Conservation (phyloP, 2,329 filamentous ascomycete species). For the Trichoderma sp. region DNA sequence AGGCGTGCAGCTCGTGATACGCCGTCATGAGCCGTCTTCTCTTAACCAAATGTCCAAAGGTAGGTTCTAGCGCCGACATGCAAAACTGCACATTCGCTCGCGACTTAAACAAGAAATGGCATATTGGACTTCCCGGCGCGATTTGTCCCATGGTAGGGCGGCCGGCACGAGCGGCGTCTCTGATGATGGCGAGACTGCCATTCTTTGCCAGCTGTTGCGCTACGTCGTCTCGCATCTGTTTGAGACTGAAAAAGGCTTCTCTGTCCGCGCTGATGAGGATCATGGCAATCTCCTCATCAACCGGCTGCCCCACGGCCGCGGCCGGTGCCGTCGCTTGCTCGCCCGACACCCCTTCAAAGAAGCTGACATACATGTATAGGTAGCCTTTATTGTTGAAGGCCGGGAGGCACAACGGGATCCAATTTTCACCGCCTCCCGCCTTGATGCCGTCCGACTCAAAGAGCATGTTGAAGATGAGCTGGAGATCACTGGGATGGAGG, state of each 20-base stretch:
- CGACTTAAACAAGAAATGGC: constrained; percentile 95
- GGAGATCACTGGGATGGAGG: constrained; percentile 89
- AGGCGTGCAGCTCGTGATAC: constrained; percentile 81
- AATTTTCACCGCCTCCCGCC: constrained; percentile 87
- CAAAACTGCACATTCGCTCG: constrained; percentile 92
- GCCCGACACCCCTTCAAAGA: constrained; percentile 63
- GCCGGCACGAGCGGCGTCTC: constrained; percentile 65
- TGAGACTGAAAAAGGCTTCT: constrained; percentile 87
- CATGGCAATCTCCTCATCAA: constrained; percentile 80
- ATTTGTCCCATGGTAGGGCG: constrained; percentile 72
- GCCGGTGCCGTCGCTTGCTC: constrained; percentile 41
- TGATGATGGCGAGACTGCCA: constrained; percentile 71
- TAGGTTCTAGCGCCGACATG: constrained; percentile 76
- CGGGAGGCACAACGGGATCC: constrained; percentile 93
- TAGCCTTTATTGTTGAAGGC: constrained; percentile 97
- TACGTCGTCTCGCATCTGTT: constrained; percentile 65
- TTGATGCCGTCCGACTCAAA: constrained; percentile 93
- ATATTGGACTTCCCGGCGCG: constrained; percentile 73
- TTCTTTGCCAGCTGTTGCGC: constrained; percentile 70
- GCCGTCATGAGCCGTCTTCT: constrained; percentile 74
- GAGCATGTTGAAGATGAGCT: constrained; percentile 98
- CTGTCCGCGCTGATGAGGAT: constrained; percentile 90
- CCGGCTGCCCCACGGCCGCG: constrained; percentile 61
- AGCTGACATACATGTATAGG: constrained; percentile 99
- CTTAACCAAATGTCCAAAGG: constrained; percentile 58